phyloP scores from a whole-genome alignment of 2,329 filamentous ascomycete species.

The Emmonsiellopsis sp. region DNA sequence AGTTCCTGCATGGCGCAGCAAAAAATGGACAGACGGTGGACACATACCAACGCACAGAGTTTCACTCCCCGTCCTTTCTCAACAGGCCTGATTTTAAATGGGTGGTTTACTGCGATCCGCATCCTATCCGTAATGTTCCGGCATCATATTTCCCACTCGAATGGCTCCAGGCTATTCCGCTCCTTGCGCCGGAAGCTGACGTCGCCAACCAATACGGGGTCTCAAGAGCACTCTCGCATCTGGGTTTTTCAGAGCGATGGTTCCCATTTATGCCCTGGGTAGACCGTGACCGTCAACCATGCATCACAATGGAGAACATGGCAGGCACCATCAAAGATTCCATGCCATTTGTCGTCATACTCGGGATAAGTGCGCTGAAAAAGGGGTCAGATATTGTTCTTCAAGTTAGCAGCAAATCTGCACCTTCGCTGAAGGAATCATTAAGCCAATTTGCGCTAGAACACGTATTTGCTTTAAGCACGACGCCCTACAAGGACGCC shows the following conservation, averaged over 20 bases:
- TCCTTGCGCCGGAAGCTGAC: slow-evolving; percentile 4
- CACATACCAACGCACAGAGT: slow-evolving; percentile 7
- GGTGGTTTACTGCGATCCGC: slow-evolving; percentile 4
- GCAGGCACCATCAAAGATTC: slow-evolving; percentile 3
- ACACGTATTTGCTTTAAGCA: slow-evolving; percentile 4
- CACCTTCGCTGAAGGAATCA: slow-evolving; percentile 1
- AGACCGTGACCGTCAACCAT: slow-evolving; percentile 6
- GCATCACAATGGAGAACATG: slow-evolving; percentile 5
- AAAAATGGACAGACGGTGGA: slow-evolving; percentile 3
- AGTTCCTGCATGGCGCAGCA: slow-evolving; percentile 6
- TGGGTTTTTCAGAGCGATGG: slow-evolving; percentile 6
- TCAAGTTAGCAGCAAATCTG: slow-evolving; percentile 1
- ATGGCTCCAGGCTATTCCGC: slow-evolving; percentile 7
- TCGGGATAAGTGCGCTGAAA: slow-evolving; percentile 5
- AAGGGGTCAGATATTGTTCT: slow-evolving; percentile 5
- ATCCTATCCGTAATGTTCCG: slow-evolving; percentile 6
- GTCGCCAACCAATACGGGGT: slow-evolving; percentile 7
- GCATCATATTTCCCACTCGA: slow-evolving; percentile 5
- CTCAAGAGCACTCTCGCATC: slow-evolving; percentile 7
- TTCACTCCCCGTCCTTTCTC: slow-evolving; percentile 5
- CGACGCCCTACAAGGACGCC: slow-evolving; percentile 3
- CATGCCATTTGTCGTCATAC: background rate
- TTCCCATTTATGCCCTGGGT: slow-evolving; percentile 9
- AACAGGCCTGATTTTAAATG: slow-evolving; percentile 5
- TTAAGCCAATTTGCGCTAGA: slow-evolving; percentile 2